Percentiles rank a stretch among this genome's conserved stretches.
These are phyloP conservation scores for Ceratobasidium sp. DNA, from an alignment of 1,284 basidiomycete species.

Conservation along the genomic window DNA sequence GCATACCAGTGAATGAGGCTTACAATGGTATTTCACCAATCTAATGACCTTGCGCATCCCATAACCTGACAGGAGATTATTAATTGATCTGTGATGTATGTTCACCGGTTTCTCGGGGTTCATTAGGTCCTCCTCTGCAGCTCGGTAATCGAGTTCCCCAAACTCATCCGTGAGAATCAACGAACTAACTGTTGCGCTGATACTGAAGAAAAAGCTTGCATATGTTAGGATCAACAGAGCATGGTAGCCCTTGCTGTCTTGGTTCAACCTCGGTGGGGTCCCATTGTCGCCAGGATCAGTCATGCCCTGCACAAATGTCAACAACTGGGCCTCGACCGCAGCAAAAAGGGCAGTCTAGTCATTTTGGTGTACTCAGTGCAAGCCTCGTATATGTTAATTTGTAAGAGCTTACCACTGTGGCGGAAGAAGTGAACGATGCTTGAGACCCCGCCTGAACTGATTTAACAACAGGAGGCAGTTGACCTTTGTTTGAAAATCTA, in stretches of 20 bases:
- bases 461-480: not conserved
- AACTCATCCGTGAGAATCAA: not conserved
- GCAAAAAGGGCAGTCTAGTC: not conserved
- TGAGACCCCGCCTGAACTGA: not conserved
- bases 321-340: conserved; percentile 1
- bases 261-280: no score
- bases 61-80: not conserved
- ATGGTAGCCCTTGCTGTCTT: not conserved
- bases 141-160: not conserved
- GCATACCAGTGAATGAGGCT: not conserved
- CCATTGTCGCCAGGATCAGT: not conserved
- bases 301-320: not conserved
- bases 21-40: not conserved
- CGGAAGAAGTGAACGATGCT: not conserved
- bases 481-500: not conserved
- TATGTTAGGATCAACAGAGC: not conserved
- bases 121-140: not conserved
- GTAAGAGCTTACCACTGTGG: not conserved
- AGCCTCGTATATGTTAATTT: not conserved
- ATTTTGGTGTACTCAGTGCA: no score
- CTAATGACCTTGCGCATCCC: not conserved
- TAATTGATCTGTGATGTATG: no score
- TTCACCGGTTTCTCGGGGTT: no score
- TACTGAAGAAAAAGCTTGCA: not conserved
- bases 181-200: conserved; percentile 12